Percentiles rank a stretch among this genome's conserved stretches.
Evolutionary conservation across 768 basidiomycete genomes (phyloP).

Genomic region (Dacryopinax primogenitus): DNA sequence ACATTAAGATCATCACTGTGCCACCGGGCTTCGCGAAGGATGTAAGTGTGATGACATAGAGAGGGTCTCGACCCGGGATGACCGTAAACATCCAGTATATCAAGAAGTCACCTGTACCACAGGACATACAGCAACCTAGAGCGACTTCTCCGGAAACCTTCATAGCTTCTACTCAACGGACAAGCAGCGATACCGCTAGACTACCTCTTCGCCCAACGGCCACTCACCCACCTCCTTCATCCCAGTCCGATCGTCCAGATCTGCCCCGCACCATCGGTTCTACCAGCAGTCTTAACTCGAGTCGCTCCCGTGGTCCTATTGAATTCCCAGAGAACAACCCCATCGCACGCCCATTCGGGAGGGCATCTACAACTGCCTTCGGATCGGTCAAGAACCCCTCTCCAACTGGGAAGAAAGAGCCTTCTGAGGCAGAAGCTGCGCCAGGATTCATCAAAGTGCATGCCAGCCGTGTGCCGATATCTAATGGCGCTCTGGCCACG

Average conservation of each 20-base stretch:
- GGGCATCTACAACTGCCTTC: too few relatives aligned
- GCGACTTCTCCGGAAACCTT: conserved; percentile 7
- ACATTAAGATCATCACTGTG: conserved; percentile 42
- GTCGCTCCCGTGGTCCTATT: background rate
- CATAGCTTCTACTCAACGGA: conserved; percentile 1
- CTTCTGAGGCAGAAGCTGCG: conserved; percentile 1
- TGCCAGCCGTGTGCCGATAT: background rate
- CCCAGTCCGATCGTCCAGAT: background rate
- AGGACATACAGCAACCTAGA: conserved; percentile 11
- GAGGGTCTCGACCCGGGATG: background rate
- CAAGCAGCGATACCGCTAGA: background rate
- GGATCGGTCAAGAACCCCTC: background rate
- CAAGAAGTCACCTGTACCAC: conserved; percentile 10
- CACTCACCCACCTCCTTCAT: background rate
- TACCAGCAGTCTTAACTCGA: background rate
- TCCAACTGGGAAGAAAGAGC: background rate
- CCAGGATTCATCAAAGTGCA: background rate
- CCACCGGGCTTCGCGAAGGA: conserved; percentile 20
- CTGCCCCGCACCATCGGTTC: background rate
- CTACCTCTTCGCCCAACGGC: background rate
- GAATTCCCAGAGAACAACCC: conserved; percentile 6
- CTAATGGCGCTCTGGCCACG: conserved; percentile 9
- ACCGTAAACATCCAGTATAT: conserved; percentile 12
- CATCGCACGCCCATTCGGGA: background rate
- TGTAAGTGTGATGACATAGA: conserved; percentile 11